Base-by-base conservation (phyloP, 2,329 filamentous ascomycete species). In the Nemania sp. region DNA sequence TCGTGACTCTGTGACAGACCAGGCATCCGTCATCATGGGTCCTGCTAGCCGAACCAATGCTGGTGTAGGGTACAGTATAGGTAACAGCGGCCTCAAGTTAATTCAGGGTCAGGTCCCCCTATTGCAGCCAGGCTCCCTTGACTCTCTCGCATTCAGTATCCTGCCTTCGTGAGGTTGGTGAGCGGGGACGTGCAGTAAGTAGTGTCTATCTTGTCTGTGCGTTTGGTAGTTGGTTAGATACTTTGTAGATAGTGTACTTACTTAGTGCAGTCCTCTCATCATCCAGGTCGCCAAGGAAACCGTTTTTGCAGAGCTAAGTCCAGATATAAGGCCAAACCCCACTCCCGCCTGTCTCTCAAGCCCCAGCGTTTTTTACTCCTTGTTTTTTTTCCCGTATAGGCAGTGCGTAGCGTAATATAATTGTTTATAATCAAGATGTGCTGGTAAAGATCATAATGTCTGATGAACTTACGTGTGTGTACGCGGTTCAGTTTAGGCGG, bases 51-150 rank as follows among this genome's bases (percentile, higher is more conserved):
- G 61, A 64, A 22, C 65, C 60, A 64, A 47, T 61, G 45, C 61
- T 45, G 51, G 24, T 53, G 11, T 43, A 38, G 20, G 11, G 45
- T 62, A 61, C 66, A 61, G 66, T 64, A 56, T 60, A 65, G 52
- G 52, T 57, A 57, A 64, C 57, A 20, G 55, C 22, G 45, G 51
- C 59, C 52, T 56, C 51, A 38, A 54, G 35, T 58, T 56, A 35
- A 51, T 68, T 62, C 58, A 66, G 59, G 54, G 60, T 56, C 32
- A 55, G 38, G 41, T 53, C 32, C 49, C 62, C 59, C 51, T 68
- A 24, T 41, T 24, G 26, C n/a, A 43, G 22, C 59, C 58, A 55
- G 53, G 59, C 15, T 13, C 62, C 62, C 53, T 62, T 53, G 56
- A 32, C 29, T 49, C 60, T 38, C 38, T 32, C 59, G 20, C 35